Base-by-base conservation (phyloP, 1,139 yeast genomes). In the Protomyces inouyei region DNA sequence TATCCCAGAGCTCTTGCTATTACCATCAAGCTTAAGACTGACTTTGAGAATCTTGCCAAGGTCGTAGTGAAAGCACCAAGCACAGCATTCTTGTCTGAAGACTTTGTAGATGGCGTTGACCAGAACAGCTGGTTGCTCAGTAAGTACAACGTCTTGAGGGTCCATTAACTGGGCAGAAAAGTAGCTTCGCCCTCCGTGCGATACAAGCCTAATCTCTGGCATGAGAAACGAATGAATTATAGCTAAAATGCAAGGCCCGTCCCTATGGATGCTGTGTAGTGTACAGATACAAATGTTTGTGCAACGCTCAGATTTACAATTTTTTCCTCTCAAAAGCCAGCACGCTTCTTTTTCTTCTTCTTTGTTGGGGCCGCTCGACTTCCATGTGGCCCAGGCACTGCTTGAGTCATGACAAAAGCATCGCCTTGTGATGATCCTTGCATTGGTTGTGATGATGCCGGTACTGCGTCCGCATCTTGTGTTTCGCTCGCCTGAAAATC, bases 41-140 rank as follows among this genome's bases (percentile, higher is more conserved):
- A 57, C 64, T 82, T 85, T 75, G 83, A 76, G 45, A 77, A 74
- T 52, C 73, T 75, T 0, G 88, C 88, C 69, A 78, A 73, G 52
- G 21, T 78, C 77, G 70, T 84, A 86, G 1, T 69, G 67, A 70
- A 80, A 84, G 70, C 92, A 86, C 65, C 72, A 70, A 3, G 81
- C 78, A 71, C 92, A 86, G 0, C 84, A 87, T 70, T 86, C 91
- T 70, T 85, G 85, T 64, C 83, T 80, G 72, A 84, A 86, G 5
- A 83, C 85, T 66, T 80, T 78, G 36, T 79, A 74, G 3, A 85
- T 77, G 0, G 83, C 78, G 16, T 80, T 76, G 14, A 86, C 79
- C 16, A 37, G 14, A 9, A 37, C 16, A 59, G 83, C 72, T 0
- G 85, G 84, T 4, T 73, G 65, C 1, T 72, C 69, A 54, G 82